Percentiles rank a stretch among this genome's conserved stretches.
phyloP scores from a whole-genome alignment of 768 basidiomycete genomes.

The Clavaria fumosa region DNA sequence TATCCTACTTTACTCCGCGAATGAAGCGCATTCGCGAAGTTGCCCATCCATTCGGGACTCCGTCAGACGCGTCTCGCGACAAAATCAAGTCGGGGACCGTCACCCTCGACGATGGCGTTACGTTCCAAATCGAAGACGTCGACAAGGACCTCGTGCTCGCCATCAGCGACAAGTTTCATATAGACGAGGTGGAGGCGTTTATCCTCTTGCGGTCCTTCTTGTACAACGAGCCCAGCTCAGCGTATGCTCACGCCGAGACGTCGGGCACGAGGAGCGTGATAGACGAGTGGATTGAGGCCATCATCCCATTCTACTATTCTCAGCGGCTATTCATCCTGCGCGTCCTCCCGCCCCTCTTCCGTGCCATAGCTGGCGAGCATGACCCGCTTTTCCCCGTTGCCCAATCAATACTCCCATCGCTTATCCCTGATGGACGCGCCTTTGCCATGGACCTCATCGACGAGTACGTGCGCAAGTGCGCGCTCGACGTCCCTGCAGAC shows the following conservation, averaged over 20 bases:
- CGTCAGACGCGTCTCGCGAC: slow-evolving; percentile 50
- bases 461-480: slow-evolving; percentile 43
- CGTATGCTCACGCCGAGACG: slow-evolving; percentile 28
- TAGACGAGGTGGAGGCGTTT: slow-evolving; percentile 72
- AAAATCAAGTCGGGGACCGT: slow-evolving; percentile 53
- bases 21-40: slow-evolving; percentile 40
- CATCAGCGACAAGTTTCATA: slow-evolving; percentile 55
- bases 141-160: slow-evolving; percentile 58
- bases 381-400: slow-evolving; percentile 43
- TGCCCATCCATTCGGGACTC: slow-evolving; percentile 51
- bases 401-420: slow-evolving; percentile 33
- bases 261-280: slow-evolving; percentile 27
- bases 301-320: slow-evolving; percentile 70
- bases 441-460: slow-evolving; percentile 46
- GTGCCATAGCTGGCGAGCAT: slow-evolving; percentile 42
- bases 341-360: slow-evolving; percentile 58
- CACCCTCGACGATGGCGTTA: slow-evolving; percentile 49
- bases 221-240: slow-evolving; percentile 59
- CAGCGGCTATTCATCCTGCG: slow-evolving; percentile 63
- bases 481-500: slow-evolving; percentile 30
- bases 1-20: too few species aligned
- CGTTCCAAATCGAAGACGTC: slow-evolving; percentile 45
- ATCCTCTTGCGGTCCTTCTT: slow-evolving; percentile 63
- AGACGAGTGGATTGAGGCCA: slow-evolving; percentile 47
- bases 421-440: slow-evolving; percentile 48